Conservation (phyloP, 306 rosid species). For the Trifolium fragiferum region DNA sequence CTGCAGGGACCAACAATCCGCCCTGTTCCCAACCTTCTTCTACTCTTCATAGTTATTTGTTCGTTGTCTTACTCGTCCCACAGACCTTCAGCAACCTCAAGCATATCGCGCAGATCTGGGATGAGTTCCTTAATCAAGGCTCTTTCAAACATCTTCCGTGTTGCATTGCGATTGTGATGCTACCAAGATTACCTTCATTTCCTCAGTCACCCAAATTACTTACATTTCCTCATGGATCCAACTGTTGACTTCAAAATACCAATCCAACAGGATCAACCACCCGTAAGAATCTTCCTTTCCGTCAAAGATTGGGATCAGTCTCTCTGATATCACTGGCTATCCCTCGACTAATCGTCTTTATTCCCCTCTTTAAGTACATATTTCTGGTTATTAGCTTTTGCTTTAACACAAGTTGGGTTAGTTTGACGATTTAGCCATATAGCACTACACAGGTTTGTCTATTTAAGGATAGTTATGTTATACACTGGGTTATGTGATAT, state of each 20-base stretch:
- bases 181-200: neutral
- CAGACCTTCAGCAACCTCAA: neutral
- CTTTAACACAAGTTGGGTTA: too few species aligned
- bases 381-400: too few species aligned
- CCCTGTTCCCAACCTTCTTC: too few species aligned
- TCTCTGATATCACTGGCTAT: too few species aligned
- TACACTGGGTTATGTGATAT: neutral
- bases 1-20: too few species aligned
- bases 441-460: neutral
- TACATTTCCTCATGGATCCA: neutral
- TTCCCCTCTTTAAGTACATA: too few species aligned
- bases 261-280: neutral
- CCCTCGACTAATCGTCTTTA: too few species aligned
- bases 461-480: neutral
- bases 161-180: neutral
- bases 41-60: too few species aligned
- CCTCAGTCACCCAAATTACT: neutral
- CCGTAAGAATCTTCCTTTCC: neutral
- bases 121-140: neutral
- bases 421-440: too few species aligned
- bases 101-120: neutral
- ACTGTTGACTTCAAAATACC: neutral
- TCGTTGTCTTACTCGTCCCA: too few species aligned
- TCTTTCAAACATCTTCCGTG: neutral
- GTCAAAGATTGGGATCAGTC: too few species aligned